Percentiles rank a stretch among this genome's conserved stretches.
These are phyloP conservation scores for Rhizopus sp. DNA, from an alignment of 371 early-diverging fungal species.

Conservation along the genomic window DNA sequence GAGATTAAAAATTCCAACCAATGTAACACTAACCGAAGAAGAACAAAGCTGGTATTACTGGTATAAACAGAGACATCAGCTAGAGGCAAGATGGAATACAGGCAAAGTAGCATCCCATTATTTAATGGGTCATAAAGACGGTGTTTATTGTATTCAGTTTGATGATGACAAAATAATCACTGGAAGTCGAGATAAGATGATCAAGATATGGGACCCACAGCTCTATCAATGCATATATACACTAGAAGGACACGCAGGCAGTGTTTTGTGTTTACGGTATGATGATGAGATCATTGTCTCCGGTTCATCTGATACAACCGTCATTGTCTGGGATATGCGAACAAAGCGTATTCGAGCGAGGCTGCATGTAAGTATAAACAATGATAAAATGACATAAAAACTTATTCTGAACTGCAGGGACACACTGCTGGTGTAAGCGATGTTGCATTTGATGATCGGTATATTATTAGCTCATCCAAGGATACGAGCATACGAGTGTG, in stretches of 20 bases:
- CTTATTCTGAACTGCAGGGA: constrained; percentile 33
- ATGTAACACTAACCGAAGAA: constrained; percentile 11
- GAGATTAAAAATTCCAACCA: constrained; percentile 20
- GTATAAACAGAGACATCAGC: constrained; percentile 32
- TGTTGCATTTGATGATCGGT: constrained; percentile 71
- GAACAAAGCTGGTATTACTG: constrained; percentile 34
- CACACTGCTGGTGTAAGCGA: constrained; percentile 82
- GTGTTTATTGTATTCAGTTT: constrained; percentile 94
- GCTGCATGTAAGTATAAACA: constrained; percentile 23
- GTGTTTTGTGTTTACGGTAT: constrained; percentile 91
- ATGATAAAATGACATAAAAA: not conserved
- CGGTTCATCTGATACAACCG: constrained; percentile 89
- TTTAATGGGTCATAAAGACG: constrained; percentile 80
- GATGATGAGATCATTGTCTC: constrained; percentile 80
- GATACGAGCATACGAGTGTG: constrained; percentile 91
- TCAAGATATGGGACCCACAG: constrained; percentile 68
- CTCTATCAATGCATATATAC: constrained; percentile 71
- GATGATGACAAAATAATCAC: constrained; percentile 82
- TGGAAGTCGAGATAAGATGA: constrained; percentile 91
- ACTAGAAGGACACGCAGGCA: constrained; percentile 82
- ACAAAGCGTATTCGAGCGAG: constrained; percentile 33
- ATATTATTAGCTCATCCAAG: constrained; percentile 90
- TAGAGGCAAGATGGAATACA: constrained; percentile 37
- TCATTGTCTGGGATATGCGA: constrained; percentile 85
- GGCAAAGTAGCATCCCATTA: constrained; percentile 38